A percentile compares a stretch with the other conserved stretches of the same genome.
These are phyloP conservation scores for Noccaea bulbosa DNA, from an alignment of 345 rosid species.

Conservation along the genomic window DNA sequence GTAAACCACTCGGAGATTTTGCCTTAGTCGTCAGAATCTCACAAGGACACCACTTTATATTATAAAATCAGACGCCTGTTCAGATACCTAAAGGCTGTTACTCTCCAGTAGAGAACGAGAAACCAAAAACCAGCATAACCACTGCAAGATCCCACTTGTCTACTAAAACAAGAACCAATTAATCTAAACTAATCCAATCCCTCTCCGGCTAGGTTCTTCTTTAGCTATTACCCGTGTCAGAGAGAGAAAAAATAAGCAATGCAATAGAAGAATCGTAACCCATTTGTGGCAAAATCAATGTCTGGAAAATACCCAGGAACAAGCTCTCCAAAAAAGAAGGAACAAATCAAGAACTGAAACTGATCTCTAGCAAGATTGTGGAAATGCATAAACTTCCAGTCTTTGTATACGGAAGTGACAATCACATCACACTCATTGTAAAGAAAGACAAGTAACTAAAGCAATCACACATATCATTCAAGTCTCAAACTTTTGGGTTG, in stretches of 20 bases:
- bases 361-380: background rate
- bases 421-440: slow-evolving; percentile 10
- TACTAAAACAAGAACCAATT: too few species aligned
- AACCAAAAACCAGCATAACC: background rate
- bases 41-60: too few species aligned
- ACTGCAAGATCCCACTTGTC: background rate
- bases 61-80: too few species aligned
- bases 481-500: slow-evolving; percentile 28
- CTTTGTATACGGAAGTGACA: slow-evolving; percentile 1
- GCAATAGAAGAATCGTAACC: background rate
- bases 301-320: background rate
- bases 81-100: background rate
- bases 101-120: background rate
- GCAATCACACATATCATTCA: slow-evolving; percentile 38
- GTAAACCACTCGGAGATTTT: too few species aligned
- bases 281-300: background rate
- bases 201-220: background rate
- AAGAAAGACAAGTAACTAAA: background rate
- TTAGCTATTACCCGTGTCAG: background rate
- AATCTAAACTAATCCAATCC: background rate
- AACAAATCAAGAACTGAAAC: background rate
- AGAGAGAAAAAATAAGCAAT: background rate
- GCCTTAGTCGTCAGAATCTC: too few species aligned
- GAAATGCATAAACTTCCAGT: background rate
- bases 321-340: background rate